Evolutionary conservation across 2,329 filamentous ascomycete genomes (phyloP).

Genomic region (Metarhizium anisopliae): DNA sequence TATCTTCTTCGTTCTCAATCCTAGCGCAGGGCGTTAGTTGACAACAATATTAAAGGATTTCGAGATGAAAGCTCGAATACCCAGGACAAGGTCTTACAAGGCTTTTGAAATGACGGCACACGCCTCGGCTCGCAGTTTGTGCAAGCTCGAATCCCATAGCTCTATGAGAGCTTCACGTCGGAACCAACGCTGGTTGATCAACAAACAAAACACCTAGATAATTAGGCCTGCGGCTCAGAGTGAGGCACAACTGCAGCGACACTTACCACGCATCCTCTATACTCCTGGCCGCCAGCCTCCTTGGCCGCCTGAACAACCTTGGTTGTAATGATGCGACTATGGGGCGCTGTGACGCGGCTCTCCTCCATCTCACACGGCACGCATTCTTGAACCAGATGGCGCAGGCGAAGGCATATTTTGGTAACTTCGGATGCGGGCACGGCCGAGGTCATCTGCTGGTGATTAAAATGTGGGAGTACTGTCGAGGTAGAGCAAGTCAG

Average conservation of each 20-base stretch:
- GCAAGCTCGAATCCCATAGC: slow-evolving; percentile 86
- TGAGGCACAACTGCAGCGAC: neutral
- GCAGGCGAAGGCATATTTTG: slow-evolving; percentile 79
- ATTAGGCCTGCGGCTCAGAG: neutral
- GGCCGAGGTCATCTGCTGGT: slow-evolving; percentile 52
- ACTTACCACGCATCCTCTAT: slow-evolving; percentile 63
- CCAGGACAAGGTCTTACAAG: slow-evolving; percentile 32
- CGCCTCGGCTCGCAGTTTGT: slow-evolving; percentile 67
- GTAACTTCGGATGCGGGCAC: slow-evolving; percentile 75
- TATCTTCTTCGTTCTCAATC: slow-evolving; percentile 79
- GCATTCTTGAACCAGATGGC: slow-evolving; percentile 81
- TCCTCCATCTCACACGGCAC: slow-evolving; percentile 86
- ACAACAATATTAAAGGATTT: neutral
- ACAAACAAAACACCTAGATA: slow-evolving; percentile 57
- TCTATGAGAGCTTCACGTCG: slow-evolving; percentile 68
- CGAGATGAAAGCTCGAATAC: neutral
- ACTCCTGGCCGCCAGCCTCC: slow-evolving; percentile 68
- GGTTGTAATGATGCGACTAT: slow-evolving; percentile 76
- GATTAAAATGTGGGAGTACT: slow-evolving; percentile 59
- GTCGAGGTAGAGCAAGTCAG: neutral
- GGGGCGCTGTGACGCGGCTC: slow-evolving; percentile 62
- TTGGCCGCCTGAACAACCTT: slow-evolving; percentile 73
- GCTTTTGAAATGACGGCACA: slow-evolving; percentile 90
- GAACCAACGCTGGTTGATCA: slow-evolving; percentile 68
- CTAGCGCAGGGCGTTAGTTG: slow-evolving; percentile 25